These are phyloP conservation scores for Themeda triandra DNA, from an alignment of 176 grass and related monocot species.

Conservation along the genomic window DNA sequence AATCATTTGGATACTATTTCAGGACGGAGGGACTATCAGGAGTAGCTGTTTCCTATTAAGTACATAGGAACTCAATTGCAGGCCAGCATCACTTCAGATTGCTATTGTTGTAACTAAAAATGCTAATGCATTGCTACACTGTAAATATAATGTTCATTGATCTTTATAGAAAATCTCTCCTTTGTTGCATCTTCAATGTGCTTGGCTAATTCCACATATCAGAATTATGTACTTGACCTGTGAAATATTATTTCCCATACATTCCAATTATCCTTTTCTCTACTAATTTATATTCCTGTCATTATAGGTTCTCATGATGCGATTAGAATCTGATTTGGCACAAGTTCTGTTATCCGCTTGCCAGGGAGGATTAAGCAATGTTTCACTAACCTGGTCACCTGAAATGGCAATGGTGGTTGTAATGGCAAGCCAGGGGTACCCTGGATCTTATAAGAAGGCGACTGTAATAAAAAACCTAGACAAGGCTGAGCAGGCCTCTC, in stretches of 20 bases:
- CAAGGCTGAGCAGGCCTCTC: constrained; percentile 61
- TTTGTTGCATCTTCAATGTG: not conserved
- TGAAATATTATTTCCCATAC: not conserved
- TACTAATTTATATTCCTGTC: not conserved
- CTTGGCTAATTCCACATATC: not conserved
- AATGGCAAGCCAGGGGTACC: constrained; percentile 83
- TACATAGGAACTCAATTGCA: not conserved
- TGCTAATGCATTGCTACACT: not conserved
- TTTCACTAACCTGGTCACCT: constrained; percentile 62
- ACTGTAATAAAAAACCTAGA: constrained; percentile 69
- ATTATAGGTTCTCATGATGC: constrained; percentile 72
- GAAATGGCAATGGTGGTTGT: constrained; percentile 77
- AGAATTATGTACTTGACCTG: not conserved
- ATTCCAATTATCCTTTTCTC: not conserved
- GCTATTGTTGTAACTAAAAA: not conserved
- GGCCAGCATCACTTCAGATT: not conserved
- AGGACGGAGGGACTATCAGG: too few species aligned
- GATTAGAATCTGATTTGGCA: constrained; percentile 69
- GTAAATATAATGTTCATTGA: not conserved
- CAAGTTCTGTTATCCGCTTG: constrained; percentile 72
- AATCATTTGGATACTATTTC: too few species aligned
- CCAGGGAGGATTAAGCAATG: constrained; percentile 52
- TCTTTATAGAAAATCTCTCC: not conserved
- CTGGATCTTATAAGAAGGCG: constrained; percentile 71
- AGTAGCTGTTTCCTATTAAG: not conserved